These are phyloP conservation scores for Citeromyces hawaiiensis DNA, from an alignment of 1,139 yeast species.

Conservation along the genomic window DNA sequence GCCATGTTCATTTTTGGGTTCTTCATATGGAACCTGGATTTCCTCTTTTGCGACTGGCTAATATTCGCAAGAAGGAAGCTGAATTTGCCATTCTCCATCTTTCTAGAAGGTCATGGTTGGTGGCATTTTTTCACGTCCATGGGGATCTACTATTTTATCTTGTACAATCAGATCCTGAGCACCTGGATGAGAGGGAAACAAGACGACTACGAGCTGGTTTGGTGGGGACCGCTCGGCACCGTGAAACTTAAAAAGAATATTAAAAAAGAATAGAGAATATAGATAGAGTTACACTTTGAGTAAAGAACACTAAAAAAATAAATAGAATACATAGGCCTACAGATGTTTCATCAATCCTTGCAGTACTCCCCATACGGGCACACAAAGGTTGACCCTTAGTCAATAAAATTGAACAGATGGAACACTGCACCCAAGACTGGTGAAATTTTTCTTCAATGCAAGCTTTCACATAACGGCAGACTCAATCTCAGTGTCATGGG, in stretches of 20 bases:
- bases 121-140: slow-evolving; percentile 88
- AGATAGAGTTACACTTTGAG: background rate
- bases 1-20: slow-evolving; percentile 54
- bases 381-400: slow-evolving; percentile 2
- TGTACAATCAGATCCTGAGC: slow-evolving; percentile 16
- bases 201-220: slow-evolving; percentile 14
- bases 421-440: slow-evolving; percentile 2
- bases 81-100: slow-evolving; percentile 83
- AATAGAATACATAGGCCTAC: background rate
- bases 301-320: background rate
- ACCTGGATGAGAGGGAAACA: slow-evolving; percentile 16
- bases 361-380: slow-evolving; percentile 3
- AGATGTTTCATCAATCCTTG: slow-evolving; percentile 2
- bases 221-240: slow-evolving; percentile 14
- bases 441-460: slow-evolving; percentile 19
- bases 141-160: slow-evolving; percentile 29
- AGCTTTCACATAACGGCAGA: slow-evolving; percentile 8
- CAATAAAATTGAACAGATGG: slow-evolving; percentile 1
- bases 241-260: background rate
- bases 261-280: background rate
- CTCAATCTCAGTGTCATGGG: slow-evolving; percentile 26
- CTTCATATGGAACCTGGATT: slow-evolving; percentile 76
- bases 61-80: slow-evolving; percentile 49
- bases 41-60: slow-evolving; percentile 61
- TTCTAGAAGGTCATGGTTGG: slow-evolving; percentile 95